These are phyloP conservation scores for Saccharomycodes ludwigii DNA, from an alignment of 805 yeast species.

Conservation along the genomic window DNA sequence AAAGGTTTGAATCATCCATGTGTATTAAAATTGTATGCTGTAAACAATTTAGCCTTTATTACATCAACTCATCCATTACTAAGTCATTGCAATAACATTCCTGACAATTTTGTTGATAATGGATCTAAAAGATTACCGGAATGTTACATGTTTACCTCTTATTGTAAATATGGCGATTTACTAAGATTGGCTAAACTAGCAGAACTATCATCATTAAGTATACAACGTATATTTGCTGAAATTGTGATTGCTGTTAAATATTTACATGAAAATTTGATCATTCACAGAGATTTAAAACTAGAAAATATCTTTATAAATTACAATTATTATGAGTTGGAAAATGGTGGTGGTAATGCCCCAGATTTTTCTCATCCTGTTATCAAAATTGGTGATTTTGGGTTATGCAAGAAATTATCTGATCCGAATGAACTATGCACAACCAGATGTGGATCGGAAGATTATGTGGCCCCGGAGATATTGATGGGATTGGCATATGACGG, in stretches of 20 bases:
- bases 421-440: slow-evolving; percentile 59
- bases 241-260: slow-evolving; percentile 56
- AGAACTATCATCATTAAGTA: slow-evolving; percentile 33
- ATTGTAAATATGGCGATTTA: slow-evolving; percentile 76
- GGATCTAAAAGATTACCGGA: slow-evolving; percentile 17
- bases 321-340: slow-evolving; percentile 22
- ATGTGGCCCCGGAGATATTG: slow-evolving; percentile 86
- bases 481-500: slow-evolving; percentile 92
- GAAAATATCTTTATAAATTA: slow-evolving; percentile 61
- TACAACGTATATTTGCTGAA: slow-evolving; percentile 59
- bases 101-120: slow-evolving; percentile 18
- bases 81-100: slow-evolving; percentile 5
- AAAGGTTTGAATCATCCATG: slow-evolving; percentile 51
- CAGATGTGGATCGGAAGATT: slow-evolving; percentile 93
- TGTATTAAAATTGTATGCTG: slow-evolving; percentile 48
- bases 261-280: slow-evolving; percentile 53
- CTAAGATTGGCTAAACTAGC: slow-evolving; percentile 48
- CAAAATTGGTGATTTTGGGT: slow-evolving; percentile 78
- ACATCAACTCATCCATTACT: slow-evolving; percentile 17
- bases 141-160: slow-evolving; percentile 53
- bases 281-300: slow-evolving; percentile 85
- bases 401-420: slow-evolving; percentile 54
- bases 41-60: slow-evolving; percentile 18
- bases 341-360: slow-evolving; percentile 10
- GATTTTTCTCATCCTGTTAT: slow-evolving; percentile 18